A percentile compares a stretch with the other conserved stretches of the same genome.
phyloP scores from a whole-genome alignment of 306 rosid species.

The Vigna angularis region DNA sequence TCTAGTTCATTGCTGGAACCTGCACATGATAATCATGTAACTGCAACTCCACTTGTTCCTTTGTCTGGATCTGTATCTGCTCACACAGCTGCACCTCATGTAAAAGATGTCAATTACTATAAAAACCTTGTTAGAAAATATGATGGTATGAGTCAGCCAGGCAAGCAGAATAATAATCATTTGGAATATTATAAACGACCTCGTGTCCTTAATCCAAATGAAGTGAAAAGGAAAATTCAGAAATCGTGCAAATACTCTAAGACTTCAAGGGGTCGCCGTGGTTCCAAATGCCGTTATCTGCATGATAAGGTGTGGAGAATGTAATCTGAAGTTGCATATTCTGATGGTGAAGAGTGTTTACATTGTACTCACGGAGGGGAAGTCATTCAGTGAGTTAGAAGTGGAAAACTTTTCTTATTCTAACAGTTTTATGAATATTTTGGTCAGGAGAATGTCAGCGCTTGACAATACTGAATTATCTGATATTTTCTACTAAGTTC shows the following conservation, averaged over 20 bases:
- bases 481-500: too few species aligned
- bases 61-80: slow-evolving; percentile 5
- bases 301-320: not conserved
- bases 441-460: too few species aligned
- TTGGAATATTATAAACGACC: not conserved
- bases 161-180: not conserved
- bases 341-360: not conserved
- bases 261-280: not conserved
- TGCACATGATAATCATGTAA: not conserved
- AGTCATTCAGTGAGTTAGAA: too few species aligned
- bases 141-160: not conserved
- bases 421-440: too few species aligned
- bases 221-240: not conserved
- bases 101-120: not conserved
- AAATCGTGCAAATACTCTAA: not conserved
- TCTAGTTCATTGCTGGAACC: not conserved
- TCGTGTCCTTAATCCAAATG: not conserved
- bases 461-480: too few species aligned
- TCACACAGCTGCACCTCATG: not conserved
- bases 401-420: too few species aligned
- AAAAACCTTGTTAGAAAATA: not conserved
- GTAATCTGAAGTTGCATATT: not conserved
- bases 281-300: not conserved
- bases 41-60: not conserved
- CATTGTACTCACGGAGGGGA: too few species aligned